Evolutionary conservation across 169 alveolate species (phyloP), one percentile per base, ranked within the genome.

Genomic region (Cryptosporidium tyzzeri): DNA sequence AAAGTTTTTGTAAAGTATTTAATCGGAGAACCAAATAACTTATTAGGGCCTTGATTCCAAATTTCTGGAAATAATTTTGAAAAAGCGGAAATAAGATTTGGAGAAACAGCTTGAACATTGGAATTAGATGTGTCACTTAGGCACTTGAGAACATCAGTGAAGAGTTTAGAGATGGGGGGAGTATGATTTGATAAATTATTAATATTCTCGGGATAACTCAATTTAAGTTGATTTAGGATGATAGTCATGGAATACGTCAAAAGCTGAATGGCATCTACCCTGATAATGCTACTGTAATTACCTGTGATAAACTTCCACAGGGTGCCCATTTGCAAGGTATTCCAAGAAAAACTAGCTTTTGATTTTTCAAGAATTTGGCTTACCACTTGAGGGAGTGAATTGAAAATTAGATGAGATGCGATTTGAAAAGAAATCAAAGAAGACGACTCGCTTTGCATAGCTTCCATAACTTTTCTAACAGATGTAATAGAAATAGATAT

Each of bases 41-140:
- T 35, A 21, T 18, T 74, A 8, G 58, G 33, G 2, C 35, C 39
- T 21, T 23, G 18, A 4, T 55, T 18, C 86, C 86, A 74, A 33
- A 74, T 74, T 58, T 35, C 70, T 10, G 86, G 86, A 58, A 74
- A 74, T 31, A 61, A 8, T 59, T 58, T 53, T 58, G 39, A 74
- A 58, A 58, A 61, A n/a, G 65, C 26, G 1, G 65, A 35, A 21
- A 59, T 29, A 6, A 74, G 37, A 21, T 41, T 44, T 35, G 71
- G 71, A 58, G 86, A 55, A 31, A 74, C 86, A 26, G 59, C 26
- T 74, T 74, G 86, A 74, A 74, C 86, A 61, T 53, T 58, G 18
- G 71, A 39, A 58, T 74, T 59, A 26, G 33, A 3, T 21, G 48
- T 12, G 29, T 74, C 71, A 6, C 61, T 71, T 51, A 74, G 10